Percentiles rank a stretch among this genome's conserved stretches.
These are phyloP conservation scores for Micractinium sp. DNA, from an alignment of 139 green algal genomes.

Conservation along the genomic window DNA sequence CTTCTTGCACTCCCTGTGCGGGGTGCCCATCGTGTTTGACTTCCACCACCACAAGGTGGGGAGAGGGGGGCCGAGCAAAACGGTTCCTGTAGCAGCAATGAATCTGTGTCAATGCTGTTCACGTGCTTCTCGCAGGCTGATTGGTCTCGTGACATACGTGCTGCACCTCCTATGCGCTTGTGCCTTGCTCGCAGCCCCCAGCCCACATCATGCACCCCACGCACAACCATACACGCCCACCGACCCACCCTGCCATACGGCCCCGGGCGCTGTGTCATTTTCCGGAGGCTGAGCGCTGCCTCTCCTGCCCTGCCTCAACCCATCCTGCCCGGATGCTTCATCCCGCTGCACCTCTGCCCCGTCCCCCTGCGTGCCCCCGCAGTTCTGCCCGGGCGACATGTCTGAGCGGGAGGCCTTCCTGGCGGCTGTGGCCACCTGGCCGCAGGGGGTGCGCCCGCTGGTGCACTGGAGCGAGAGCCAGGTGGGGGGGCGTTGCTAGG, in stretches of 20 bases:
- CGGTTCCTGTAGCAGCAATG: no score
- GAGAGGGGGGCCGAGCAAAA: not conserved
- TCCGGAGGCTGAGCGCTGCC: no score
- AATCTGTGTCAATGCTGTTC: no score
- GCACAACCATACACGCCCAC: no score
- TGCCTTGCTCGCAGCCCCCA: no score
- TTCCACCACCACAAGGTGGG: constrained; percentile 72
- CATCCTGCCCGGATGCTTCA: not conserved
- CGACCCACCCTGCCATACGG: no score
- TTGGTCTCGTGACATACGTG: no score
- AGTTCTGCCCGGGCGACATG: constrained; percentile 49
- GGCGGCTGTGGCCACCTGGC: constrained; percentile 64
- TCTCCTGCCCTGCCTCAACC: no score
- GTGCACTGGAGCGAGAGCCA: constrained; percentile 77
- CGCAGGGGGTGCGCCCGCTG: constrained; percentile 61
- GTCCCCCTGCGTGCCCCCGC: not conserved
- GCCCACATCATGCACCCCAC: no score
- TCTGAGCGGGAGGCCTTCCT: constrained; percentile 60
- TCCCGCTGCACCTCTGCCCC: not conserved
- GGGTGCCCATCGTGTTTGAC: constrained; percentile 76
- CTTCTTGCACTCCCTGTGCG: constrained; percentile 38
- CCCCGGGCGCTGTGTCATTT: no score
- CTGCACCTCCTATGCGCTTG: not conserved
- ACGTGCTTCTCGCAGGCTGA: no score
- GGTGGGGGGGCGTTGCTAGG: not conserved